Evolutionary conservation across 2,329 filamentous ascomycete genomes (phyloP), one percentile per base, ranked within the genome.

Genomic region (Pseudofabraea citricarpa): DNA sequence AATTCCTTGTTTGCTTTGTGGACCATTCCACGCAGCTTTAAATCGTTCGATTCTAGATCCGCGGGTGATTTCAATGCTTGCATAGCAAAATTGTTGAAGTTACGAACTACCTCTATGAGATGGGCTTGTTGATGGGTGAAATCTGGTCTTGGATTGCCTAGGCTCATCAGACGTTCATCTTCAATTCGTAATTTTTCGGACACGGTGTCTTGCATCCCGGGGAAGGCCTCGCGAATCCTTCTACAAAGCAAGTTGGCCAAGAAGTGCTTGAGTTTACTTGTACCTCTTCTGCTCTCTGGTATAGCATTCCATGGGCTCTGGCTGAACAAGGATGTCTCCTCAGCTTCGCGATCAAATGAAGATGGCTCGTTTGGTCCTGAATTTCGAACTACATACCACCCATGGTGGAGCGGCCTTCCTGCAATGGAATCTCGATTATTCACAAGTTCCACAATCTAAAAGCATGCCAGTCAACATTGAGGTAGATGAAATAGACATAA

Each of bases 371-470:
- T 46, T 1, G 48, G 47, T 1, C 45, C 47, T n/a, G 53, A 52
- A 26, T 67, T 67, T 16, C 62, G 58, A 9, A 67, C 65, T 2
- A 65, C 55, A 21, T 66, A 67, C 63, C 64, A 68, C 5, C 58
- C 56, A 4, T 58, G 49, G 12, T 56, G 43, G 15, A 52, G 42
- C 16, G 37, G 15, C 19, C 19, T 20, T 12, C n/a, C 33, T 9
- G 13, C 32, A 21, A 54, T 51, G 6, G 47, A 48, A 13, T 50
- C 40, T 4, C 44, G 36, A 10, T 47, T 44, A 8, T 39, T 44
- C 8, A 46, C 48, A 33, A 41, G 21, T 35, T 46, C 18, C 13
- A 52, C 41, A 29, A 46, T 48, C 49, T 53, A 35, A 4, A 15
- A 31, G 13, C 16, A 41, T 29, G 10, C 7, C 8, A 16, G 12